phyloP scores from a whole-genome alignment of 2,329 filamentous ascomycete genomes.

The Colletotrichum aenigma region DNA sequence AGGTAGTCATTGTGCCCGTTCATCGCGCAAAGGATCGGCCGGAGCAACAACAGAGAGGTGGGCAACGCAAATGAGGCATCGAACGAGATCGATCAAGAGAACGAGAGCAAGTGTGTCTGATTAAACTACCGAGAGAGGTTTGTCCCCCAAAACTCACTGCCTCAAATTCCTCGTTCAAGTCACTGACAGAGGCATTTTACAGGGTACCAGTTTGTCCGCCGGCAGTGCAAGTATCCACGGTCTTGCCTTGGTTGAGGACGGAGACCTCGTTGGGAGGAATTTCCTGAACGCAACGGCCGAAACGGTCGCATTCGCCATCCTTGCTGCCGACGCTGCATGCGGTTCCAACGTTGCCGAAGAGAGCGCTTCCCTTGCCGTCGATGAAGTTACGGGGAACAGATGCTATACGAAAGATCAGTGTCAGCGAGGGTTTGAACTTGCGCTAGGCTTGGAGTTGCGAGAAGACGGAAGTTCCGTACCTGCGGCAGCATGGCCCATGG shows the following conservation, averaged over 20 bases:
- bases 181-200: not conserved
- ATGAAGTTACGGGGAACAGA: not conserved
- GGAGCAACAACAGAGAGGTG: not conserved
- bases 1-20: not conserved
- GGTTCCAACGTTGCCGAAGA: constrained; percentile 2
- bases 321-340: constrained; percentile 5
- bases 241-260: constrained; percentile 1
- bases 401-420: not conserved
- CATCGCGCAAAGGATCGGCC: not conserved
- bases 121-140: not conserved
- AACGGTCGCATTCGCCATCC: constrained; percentile 11
- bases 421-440: not conserved
- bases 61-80: not conserved
- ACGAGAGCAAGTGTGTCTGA: not conserved
- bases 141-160: not conserved
- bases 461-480: not conserved
- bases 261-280: constrained; percentile 7
- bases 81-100: not conserved
- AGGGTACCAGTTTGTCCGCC: constrained; percentile 12
- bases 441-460: fast-evolving
- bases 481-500: not conserved
- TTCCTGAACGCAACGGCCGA: constrained; percentile 2
- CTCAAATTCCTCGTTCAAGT: fast-evolving
- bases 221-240: not conserved
- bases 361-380: constrained; percentile 7